Percentiles rank a stretch among this genome's conserved stretches.
Evolutionary conservation across 176 grass and related monocot genomes (phyloP).

Genomic region (Hyparrhenia diplandra): DNA sequence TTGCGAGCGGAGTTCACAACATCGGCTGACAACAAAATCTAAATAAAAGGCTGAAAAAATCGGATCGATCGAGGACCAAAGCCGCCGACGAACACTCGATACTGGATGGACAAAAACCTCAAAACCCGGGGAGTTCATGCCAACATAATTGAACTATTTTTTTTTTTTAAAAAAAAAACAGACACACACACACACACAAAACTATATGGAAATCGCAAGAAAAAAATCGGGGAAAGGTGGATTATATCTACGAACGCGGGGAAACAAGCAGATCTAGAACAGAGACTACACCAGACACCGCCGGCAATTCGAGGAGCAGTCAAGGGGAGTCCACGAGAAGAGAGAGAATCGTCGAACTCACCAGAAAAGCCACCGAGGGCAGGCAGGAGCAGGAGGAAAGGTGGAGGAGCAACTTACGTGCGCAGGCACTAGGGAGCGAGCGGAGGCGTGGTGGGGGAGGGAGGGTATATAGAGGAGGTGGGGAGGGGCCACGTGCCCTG

Average conservation of each 20-base stretch:
- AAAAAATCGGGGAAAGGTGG: not conserved
- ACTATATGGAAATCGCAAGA: not conserved
- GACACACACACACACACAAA: too few species aligned
- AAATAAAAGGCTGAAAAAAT: not conserved
- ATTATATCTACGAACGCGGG: not conserved
- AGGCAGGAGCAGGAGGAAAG: not conserved
- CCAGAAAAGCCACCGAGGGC: not conserved
- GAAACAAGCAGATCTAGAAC: not conserved
- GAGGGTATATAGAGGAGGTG: constrained; percentile 26
- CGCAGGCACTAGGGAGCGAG: not conserved
- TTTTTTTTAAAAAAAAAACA: rapidly evolving
- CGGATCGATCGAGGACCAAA: not conserved
- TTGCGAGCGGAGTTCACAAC: not conserved
- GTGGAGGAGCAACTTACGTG: not conserved
- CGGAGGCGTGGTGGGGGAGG: not conserved
- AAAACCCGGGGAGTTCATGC: not conserved
- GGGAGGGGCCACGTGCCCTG: not conserved
- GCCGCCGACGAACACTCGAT: not conserved
- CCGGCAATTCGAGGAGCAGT: not conserved
- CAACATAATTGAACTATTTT: not conserved
- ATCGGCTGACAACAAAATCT: too few species aligned
- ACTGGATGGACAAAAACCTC: not conserved
- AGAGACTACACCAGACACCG: not conserved
- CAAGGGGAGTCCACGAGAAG: constrained; percentile 29
- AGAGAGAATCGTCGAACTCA: constrained; percentile 16